Evolutionary conservation across 352 stramenopile genomes (phyloP), one percentile per base, ranked within the genome.

Genomic region (Hyaloperonospora brassicae): DNA sequence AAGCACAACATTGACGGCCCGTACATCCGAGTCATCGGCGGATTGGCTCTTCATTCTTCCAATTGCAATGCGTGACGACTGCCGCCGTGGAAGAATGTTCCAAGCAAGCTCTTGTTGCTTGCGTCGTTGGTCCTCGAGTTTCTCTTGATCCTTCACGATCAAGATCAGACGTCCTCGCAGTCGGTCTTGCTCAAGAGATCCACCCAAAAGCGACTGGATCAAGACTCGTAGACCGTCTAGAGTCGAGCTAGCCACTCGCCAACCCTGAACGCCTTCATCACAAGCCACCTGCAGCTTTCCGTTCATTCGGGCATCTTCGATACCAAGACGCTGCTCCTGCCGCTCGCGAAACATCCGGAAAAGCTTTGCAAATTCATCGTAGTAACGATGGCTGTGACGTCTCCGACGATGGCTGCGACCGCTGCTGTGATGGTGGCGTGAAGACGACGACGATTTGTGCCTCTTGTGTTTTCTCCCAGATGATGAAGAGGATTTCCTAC

Each of bases 31-130:
- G 0, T 78, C 74, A 2, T 68, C 63, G 40, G 61, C 68, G 36
- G 74, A 81, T 47, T 93, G 81, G 14, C 50, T 70, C 31, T 78
- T 87, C 66, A 94, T 89, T 57, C 72, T 81, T 4, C 70, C 70
- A 9, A 91, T 90, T 22, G 84, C 84, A 25, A 92, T 86, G 8
- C 84, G 79, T 30, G 84, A 94, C 23, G 84, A 94, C 52, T 90
- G 77, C 8, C 84, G 72, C 1, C 81, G 73, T n/a, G 84, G 81
- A 30, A 94, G 55, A 25, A 87, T 74, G 51, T 92, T 82, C 78
- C 76, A 92, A 8, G 70, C 62, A 12, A 87, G 58, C 46, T 89
- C 77, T 39, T 83, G 79, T 47, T 87, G 80, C 50, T 87, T 87
- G 9, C 66, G 56, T 17, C 72, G 57, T 59, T 89, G 61, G 17